phyloP scores from a whole-genome alignment of 768 basidiomycete genomes.

The Kwoniella mangroviensis region DNA sequence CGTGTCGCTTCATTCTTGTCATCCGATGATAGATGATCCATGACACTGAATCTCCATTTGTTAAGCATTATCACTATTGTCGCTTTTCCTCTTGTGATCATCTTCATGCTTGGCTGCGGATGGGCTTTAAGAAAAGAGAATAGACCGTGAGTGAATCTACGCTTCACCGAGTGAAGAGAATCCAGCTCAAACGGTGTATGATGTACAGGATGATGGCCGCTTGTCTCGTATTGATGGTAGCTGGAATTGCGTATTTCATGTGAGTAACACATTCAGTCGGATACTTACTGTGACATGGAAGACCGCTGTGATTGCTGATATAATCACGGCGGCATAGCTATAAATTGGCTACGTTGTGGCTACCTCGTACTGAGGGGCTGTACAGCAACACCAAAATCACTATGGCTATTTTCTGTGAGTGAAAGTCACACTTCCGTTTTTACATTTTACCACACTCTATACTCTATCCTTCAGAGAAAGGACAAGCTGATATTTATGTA shows the following conservation, averaged over 20 bases:
- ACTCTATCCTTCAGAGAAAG: too few species aligned
- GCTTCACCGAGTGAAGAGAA: neutral
- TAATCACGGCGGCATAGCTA: conserved; percentile 26
- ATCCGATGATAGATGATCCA: too few species aligned
- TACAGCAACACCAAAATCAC: conserved; percentile 47
- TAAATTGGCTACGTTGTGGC: conserved; percentile 47
- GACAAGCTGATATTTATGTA: too few species aligned
- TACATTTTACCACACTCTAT: too few species aligned
- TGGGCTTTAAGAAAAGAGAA: conserved; percentile 46
- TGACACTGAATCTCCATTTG: too few species aligned
- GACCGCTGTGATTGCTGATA: too few species aligned
- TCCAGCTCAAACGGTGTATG: neutral
- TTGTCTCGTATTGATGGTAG: conserved; percentile 37
- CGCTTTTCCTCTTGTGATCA: conserved; percentile 34
- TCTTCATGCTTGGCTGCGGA: conserved; percentile 38
- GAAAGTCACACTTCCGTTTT: too few species aligned
- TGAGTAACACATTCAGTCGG: too few species aligned
- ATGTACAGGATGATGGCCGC: conserved; percentile 31
- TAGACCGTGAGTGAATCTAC: conserved; percentile 28
- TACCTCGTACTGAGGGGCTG: conserved; percentile 33
- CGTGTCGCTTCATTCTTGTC: too few species aligned
- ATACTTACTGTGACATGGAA: too few species aligned
- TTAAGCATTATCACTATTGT: conserved; percentile 46
- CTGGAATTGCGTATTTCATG: conserved; percentile 48
- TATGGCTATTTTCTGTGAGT: conserved; percentile 46